Evolutionary conservation across 2,329 filamentous ascomycete genomes (phyloP), one percentile per base, ranked within the genome.

Genomic region (Aspergillus clavatus): DNA sequence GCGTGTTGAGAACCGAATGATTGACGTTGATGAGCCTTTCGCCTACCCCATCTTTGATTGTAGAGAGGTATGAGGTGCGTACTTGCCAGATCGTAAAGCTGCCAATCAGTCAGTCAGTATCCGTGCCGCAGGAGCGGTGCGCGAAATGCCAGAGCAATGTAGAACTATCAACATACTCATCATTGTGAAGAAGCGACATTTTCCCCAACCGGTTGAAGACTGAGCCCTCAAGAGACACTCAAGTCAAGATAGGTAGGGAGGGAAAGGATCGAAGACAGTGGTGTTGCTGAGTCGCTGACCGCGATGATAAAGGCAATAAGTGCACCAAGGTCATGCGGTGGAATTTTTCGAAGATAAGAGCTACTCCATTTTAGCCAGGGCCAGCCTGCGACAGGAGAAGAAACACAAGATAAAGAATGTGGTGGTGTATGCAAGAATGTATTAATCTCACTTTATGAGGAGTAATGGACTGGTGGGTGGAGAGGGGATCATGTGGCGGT

Each of bases 61-160:
- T 72, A 23, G 76, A 76, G 16, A 84, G 74, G 58, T 83, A 84
- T 28, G 80, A 80, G 14, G 80, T 81, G 45, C 81, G 80, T 31
- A 84, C 71, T 59, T 82, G 80, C 73, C 82, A 84, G 47, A 83
- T 76, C 24, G 81, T 78, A 61, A 84, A 84, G 60, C 79, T 81
- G 59, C 45, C 24, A 14, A 27, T 7, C 3, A 21, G n/a, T n/a
- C n/a, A 24, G 37, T 60, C 47, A 58, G 47, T 52, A 16, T 31
- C 38, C 35, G 31, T 42, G n/a, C 37, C 18, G 24, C 22, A 36
- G 24, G 21, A 35, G 33, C 21, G 23, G 26, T 11, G 40, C 28
- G 19, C 33, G 38, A 41, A 5, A 10, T 4, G 27, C 40, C 5
- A 38, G 39, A 21, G 33, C 28, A 16, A 43, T 18, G 41, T 42